phyloP scores from a whole-genome alignment of 495 filamentous ascomycete genomes.

The Penicillium coffeae region DNA sequence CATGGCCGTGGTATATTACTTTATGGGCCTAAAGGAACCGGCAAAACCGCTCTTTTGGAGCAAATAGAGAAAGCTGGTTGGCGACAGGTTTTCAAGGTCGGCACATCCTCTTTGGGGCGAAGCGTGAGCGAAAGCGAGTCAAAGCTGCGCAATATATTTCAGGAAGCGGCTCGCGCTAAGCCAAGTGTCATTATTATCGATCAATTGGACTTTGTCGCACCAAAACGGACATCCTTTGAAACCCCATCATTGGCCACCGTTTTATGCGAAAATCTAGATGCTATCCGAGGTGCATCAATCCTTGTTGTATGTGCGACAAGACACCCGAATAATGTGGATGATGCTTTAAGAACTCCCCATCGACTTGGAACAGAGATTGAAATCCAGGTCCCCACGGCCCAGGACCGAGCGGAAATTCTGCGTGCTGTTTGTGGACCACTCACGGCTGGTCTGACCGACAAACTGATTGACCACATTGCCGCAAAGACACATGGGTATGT shows the following conservation, averaged over 20 bases:
- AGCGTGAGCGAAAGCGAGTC: constrained; percentile 41
- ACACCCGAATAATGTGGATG: constrained; percentile 70
- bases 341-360: constrained; percentile 61
- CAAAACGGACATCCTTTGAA: constrained; percentile 49
- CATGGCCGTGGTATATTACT: constrained; percentile 61
- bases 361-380: constrained; percentile 71
- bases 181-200: constrained; percentile 85
- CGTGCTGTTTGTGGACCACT: constrained; percentile 35
- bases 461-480: constrained; percentile 44
- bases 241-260: constrained; percentile 32
- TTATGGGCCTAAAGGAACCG: constrained; percentile 78
- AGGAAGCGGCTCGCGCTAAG: constrained; percentile 63
- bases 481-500: constrained; percentile 67
- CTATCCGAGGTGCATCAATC: constrained; percentile 43
- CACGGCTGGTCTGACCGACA: constrained; percentile 26
- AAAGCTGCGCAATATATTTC: constrained; percentile 65
- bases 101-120: constrained; percentile 48
- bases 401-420: constrained; percentile 73
- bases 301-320: constrained; percentile 72
- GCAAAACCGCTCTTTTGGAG: constrained; percentile 69
- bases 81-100: constrained; percentile 61
- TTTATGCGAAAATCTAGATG: constrained; percentile 44
- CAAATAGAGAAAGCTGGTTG: constrained; percentile 65
- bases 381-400: constrained; percentile 72
- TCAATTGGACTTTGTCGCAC: constrained; percentile 70